phyloP scores from a whole-genome alignment of 805 yeast genomes.

The Candida multigemmis region DNA sequence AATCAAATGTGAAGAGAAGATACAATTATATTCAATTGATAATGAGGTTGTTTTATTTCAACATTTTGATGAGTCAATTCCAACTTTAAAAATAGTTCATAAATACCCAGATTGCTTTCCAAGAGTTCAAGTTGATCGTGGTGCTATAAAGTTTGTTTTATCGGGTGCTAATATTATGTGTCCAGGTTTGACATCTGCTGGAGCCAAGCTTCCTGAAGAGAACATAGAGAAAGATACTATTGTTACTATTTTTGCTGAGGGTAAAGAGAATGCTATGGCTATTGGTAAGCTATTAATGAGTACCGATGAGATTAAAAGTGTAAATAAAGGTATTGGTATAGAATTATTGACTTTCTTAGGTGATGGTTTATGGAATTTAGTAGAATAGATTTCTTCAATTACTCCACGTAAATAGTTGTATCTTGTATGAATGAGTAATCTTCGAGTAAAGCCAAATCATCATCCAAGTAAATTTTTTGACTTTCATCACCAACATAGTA shows the following conservation, averaged over 20 bases:
- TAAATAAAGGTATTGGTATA: constrained; percentile 84
- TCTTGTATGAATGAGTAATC: constrained; percentile 4
- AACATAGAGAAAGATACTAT: constrained; percentile 58
- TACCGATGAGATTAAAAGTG: constrained; percentile 74
- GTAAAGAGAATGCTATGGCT: constrained; percentile 85
- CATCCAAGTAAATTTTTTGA: constrained; percentile 12
- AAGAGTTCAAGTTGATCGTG: constrained; percentile 83
- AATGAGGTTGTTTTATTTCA: constrained; percentile 71
- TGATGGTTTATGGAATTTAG: constrained; percentile 76
- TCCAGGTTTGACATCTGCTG: constrained; percentile 83
- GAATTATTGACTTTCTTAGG: constrained; percentile 79
- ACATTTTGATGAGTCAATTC: constrained; percentile 72
- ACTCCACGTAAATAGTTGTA: no score
- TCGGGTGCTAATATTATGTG: constrained; percentile 97
- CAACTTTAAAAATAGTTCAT: constrained; percentile 68
- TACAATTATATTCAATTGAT: constrained; percentile 68
- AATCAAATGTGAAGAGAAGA: constrained; percentile 83
- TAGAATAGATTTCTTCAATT: constrained; percentile 27
- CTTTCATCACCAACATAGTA: constrained; percentile 13
- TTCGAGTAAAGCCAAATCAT: constrained; percentile 19
- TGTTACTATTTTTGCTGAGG: constrained; percentile 84
- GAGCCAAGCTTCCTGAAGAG: constrained; percentile 75
- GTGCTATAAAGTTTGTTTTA: constrained; percentile 91
- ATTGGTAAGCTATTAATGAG: constrained; percentile 84
- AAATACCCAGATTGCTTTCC: constrained; percentile 81